phyloP scores from a whole-genome alignment of 2,329 filamentous ascomycete species.

The Teratosphaeria epicoccoides region DNA sequence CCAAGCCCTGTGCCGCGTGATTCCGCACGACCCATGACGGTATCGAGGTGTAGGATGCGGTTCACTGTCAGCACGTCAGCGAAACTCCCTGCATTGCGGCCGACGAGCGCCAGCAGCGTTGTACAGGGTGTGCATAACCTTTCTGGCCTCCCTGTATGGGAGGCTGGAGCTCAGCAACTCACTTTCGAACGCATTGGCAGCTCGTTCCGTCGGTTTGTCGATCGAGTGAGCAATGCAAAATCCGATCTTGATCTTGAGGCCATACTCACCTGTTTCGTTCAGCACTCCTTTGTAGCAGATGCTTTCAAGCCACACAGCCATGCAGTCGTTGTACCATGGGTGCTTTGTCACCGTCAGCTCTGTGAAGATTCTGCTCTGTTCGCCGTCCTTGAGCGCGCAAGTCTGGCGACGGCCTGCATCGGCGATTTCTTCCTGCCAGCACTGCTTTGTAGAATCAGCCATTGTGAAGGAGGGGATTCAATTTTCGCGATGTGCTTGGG shows the following conservation, averaged over 20 bases:
- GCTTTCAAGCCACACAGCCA: background rate
- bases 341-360: background rate
- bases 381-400: background rate
- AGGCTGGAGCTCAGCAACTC: background rate
- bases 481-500: background rate
- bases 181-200: background rate
- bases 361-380: background rate
- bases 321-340: background rate
- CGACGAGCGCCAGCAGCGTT: background rate
- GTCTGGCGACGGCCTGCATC: background rate
- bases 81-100: background rate
- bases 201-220: too few relatives aligned
- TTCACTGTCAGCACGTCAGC: background rate
- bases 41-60: background rate
- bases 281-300: background rate
- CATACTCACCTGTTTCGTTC: background rate
- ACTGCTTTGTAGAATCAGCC: too few relatives aligned
- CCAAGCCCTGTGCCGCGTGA: background rate
- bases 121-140: background rate
- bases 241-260: background rate
- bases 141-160: background rate
- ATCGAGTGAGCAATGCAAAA: background rate
- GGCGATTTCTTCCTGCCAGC: background rate
- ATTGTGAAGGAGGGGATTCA: background rate
- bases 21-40: background rate